These are phyloP conservation scores for Aphanomyces invadans DNA, from an alignment of 352 stramenopile genomes.

Conservation along the genomic window DNA sequence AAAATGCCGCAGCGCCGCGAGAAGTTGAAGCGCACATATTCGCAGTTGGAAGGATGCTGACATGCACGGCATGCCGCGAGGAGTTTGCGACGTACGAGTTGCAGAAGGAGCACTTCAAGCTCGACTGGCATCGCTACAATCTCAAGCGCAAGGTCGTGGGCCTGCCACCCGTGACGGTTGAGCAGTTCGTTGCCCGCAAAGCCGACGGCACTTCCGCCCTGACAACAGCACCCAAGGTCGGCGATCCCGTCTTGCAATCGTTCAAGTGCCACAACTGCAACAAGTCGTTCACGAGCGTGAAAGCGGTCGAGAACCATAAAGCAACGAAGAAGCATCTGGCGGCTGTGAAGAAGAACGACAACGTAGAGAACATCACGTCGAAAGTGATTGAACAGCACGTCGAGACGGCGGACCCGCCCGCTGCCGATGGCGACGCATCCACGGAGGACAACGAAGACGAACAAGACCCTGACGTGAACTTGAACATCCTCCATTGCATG, in stretches of 20 bases:
- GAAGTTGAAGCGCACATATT: conserved; percentile 7
- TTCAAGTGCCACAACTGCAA: conserved; percentile 78
- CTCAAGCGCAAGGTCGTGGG: conserved; percentile 95
- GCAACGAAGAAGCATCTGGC: conserved; percentile 76
- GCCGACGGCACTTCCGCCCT: conserved; percentile 31
- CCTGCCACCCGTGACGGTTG: conserved; percentile 86
- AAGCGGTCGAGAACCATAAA: conserved; percentile 81
- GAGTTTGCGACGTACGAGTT: conserved; percentile 48
- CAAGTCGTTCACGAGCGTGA: conserved; percentile 76
- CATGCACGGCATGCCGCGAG: conserved; percentile 72
- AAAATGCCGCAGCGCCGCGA: background rate
- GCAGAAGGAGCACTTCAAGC: conserved; percentile 90
- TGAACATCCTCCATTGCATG: conserved; percentile 78
- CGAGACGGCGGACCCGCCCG: conserved; percentile 15
- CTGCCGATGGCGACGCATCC: conserved; percentile 46
- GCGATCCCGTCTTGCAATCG: conserved; percentile 10
- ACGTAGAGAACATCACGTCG: conserved; percentile 51
- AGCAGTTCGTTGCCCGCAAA: conserved; percentile 79
- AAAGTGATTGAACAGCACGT: conserved; percentile 44
- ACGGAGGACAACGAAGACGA: conserved; percentile 37
- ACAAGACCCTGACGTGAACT: conserved; percentile 62
- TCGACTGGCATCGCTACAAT: conserved; percentile 95
- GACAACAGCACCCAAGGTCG: conserved; percentile 32
- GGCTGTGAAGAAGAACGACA: conserved; percentile 68
- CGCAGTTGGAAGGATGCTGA: conserved; percentile 43